phyloP scores from a whole-genome alignment of 371 early-diverging fungal species.

The Mortierella sp. region DNA sequence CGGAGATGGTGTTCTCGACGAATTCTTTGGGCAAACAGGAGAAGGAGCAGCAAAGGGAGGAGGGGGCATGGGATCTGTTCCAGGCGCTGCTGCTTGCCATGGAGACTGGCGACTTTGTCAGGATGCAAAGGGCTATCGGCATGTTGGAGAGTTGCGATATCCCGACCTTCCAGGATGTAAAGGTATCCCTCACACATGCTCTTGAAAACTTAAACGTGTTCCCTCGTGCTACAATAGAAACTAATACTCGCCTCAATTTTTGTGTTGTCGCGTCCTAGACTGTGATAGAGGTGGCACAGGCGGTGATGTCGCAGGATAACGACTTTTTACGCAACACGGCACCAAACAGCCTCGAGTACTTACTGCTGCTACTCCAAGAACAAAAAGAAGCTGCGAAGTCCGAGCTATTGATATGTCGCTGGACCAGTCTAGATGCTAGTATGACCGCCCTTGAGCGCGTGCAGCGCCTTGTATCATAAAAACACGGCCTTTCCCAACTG shows the following conservation, averaged over 20 bases:
- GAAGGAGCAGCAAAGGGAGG: background rate
- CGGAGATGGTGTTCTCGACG: constrained; percentile 11
- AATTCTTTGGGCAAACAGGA: background rate
- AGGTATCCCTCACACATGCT: constrained; percentile 11
- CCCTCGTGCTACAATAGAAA: no score
- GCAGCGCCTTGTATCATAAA: constrained; percentile 17
- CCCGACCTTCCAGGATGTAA: constrained; percentile 18
- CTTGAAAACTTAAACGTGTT: background rate
- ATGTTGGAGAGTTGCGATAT: constrained; percentile 6
- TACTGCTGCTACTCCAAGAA: constrained; percentile 26
- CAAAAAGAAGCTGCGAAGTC: background rate
- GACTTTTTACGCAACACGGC: constrained; percentile 39
- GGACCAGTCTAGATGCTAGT: constrained; percentile 3
- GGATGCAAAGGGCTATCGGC: constrained; percentile 24
- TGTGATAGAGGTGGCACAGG: constrained; percentile 24
- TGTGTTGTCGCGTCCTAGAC: constrained; percentile 10
- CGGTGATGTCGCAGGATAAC: constrained; percentile 51
- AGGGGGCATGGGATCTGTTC: constrained; percentile 33
- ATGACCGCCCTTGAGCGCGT: constrained; percentile 17
- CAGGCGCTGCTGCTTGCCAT: constrained; percentile 42
- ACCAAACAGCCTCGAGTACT: constrained; percentile 24
- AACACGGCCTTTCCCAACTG: background rate
- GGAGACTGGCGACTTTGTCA: constrained; percentile 48
- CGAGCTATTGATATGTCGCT: constrained; percentile 19
- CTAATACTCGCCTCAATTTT: background rate